Percentiles rank a stretch among this genome's conserved stretches.
Evolutionary conservation across 106 monocot genomes (phyloP).

Genomic region (Ottelia alismoides): DNA sequence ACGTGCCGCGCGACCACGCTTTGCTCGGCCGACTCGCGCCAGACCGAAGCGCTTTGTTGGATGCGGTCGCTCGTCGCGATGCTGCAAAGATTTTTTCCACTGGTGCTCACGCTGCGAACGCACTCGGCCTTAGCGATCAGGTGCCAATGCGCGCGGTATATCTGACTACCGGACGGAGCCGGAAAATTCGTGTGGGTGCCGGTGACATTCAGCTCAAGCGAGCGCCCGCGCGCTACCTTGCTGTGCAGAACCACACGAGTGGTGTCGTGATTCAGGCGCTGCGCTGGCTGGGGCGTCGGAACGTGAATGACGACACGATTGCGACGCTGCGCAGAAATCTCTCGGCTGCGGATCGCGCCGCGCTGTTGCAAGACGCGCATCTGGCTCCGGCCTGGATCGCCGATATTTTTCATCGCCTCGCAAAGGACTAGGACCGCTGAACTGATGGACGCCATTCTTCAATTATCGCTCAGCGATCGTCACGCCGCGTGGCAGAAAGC

Average conservation of each 20-base stretch:
- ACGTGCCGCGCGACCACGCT: background rate
- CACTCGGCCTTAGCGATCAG: background rate
- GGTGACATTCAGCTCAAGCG: background rate
- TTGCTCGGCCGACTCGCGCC: background rate
- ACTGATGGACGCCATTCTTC: background rate
- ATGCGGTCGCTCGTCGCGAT: background rate
- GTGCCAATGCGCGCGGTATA: background rate
- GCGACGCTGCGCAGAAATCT: background rate
- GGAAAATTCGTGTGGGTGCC: background rate
- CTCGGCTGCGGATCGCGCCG: background rate
- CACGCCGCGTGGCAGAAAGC: background rate
- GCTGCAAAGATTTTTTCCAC: background rate
- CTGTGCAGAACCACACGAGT: background rate
- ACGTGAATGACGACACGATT: background rate
- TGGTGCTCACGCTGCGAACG: background rate
- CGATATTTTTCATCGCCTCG: background rate
- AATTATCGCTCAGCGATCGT: background rate
- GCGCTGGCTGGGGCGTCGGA: background rate
- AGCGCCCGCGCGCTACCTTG: background rate
- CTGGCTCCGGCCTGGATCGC: background rate
- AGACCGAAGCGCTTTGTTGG: background rate
- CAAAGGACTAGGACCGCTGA: background rate
- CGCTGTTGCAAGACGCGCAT: background rate
- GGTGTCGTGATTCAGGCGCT: background rate
- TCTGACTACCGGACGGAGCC: background rate